Evolutionary conservation across 805 yeast species (phyloP), one percentile per base, ranked within the genome.

Genomic region (Candida patagonica): DNA sequence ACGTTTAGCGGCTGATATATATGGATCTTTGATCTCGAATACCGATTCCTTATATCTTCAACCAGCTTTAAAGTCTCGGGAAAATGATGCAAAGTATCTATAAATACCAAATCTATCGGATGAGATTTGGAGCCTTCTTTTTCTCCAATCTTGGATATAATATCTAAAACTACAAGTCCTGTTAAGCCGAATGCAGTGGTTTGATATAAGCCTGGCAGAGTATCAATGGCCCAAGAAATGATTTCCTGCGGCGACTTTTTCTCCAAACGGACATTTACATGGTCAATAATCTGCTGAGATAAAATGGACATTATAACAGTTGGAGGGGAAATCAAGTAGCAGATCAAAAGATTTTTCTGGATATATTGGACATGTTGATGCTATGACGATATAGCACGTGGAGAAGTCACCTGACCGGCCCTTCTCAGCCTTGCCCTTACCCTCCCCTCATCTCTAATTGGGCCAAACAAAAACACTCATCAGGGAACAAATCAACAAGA

Each of bases 141-240:
- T 26, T 44, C 55, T 42, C 46, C 56, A 35, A 79, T 51, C 54
- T 77, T 74, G 24, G 81, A 70, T 22, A 88, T 60, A 72, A 88
- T 82, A 58, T 88, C 96, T 31, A 84, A 67, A 9, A 89, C 88
- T 23, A 82, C 95, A 43, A 89, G 62, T 0, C 97, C 97, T 1
- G 96, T 84, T 35, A 89, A 68, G 0, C 97, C 97, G 62, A 89
- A 87, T 1, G 97, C 97, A 0, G 97, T 86, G 1, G 95, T 87
- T 61, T 89, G 97, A 54, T 59, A 88, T 27, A 89, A 65, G 30
- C 76, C 68, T 2, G 95, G 95, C 53, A 88, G 78, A 0, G 94
- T 85, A n/a, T 73, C 59, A 12, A 80, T 62, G 0, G 95, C 75
- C 96, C 97, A 89, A 52, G 69, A 65, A 21, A 89, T 62, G 42